Evolutionary conservation across 768 basidiomycete species (phyloP), one percentile per base, ranked within the genome.

Genomic region (Tephrocybe rancida): DNA sequence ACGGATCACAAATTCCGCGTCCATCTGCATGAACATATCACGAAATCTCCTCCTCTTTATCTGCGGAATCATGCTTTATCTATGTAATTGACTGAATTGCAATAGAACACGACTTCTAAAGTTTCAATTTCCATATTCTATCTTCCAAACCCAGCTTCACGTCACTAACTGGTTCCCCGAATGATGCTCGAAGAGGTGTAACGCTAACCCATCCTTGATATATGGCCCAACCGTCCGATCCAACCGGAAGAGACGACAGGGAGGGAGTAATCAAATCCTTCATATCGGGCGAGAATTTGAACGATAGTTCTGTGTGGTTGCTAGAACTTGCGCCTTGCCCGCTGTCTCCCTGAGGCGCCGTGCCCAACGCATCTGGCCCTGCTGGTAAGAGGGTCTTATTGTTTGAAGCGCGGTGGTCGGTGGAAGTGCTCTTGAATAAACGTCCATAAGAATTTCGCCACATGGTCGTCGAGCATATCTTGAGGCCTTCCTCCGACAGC

Each of bases 401-500:
- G 64, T 60, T 42, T 30, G 47, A 55, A 27, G 43, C 21, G 56
- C 55, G 51, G 22, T 26, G 3, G 9, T 44, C 16, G 19, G 32
- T n/a, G 5, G 72, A 62, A 35, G 79, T 64, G 34, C 73, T 68
- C 65, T 85, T 85, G 80, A 95, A 95, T 49, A 95, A 76, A 49
- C 84, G 77, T 3, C 89, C 88, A 63, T 95, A 96, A 9, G 85
- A 81, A 65, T 89, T 96, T 43, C 89, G 81, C 91, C 90, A 94
- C 71, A 95, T 83, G 24, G 68, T 76, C 10, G 95, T 92, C 90
- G 92, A 95, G 60, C 76, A 80, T 49, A 92, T 79, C 58, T 82
- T 81, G 50, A 93, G 68, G 7, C 85, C 84, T 46, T 79, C 78
- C 27, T 82, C 77, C 35, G 76, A 70, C 42, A 89, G 69, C 25